Conservation (phyloP, 225 moss, liverwort and hornwort genomes). For the Neckera pumila region DNA sequence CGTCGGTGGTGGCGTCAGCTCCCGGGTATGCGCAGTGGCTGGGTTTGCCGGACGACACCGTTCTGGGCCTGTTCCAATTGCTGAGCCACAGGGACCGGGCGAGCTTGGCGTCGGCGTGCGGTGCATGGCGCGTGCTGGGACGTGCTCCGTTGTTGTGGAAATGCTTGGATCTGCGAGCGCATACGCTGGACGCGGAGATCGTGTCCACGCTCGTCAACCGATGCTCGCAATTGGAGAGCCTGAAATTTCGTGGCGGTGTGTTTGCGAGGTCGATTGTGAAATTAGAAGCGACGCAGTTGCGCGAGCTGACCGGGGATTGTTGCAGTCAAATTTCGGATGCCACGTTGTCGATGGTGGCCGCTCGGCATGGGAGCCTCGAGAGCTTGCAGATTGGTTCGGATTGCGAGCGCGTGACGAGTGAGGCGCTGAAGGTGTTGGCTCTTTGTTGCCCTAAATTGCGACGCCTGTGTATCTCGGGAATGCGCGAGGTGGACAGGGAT, state of each 20-base stretch:
- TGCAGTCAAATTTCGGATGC: conserved; percentile 76
- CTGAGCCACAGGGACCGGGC: conserved; percentile 78
- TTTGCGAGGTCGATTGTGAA: conserved; percentile 58
- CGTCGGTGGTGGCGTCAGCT: not conserved
- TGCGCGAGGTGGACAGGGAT: conserved; percentile 60
- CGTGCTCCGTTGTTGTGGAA: conserved; percentile 56
- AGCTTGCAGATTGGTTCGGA: conserved; percentile 75
- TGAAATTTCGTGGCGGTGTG: conserved; percentile 66
- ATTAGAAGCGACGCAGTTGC: conserved; percentile 38
- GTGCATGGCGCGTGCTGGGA: conserved; percentile 58
- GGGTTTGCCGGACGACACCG: conserved; percentile 59
- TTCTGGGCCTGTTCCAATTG: conserved; percentile 61
- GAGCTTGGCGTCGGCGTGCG: conserved; percentile 69
- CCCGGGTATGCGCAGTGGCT: conserved; percentile 31
- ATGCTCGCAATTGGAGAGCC: conserved; percentile 48
- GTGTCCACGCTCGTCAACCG: conserved; percentile 45
- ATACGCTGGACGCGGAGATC: conserved; percentile 51
- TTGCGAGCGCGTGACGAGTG: conserved; percentile 76
- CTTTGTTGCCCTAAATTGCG: conserved; percentile 78
- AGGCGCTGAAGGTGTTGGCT: conserved; percentile 70
- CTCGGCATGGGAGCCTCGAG: conserved; percentile 66
- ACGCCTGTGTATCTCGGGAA: conserved; percentile 68
- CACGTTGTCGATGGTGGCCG: conserved; percentile 66
- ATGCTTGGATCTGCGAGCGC: conserved; percentile 73
- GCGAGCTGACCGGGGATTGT: conserved; percentile 62